These are phyloP conservation scores for Phytopythium vexans DNA, from an alignment of 352 stramenopile species.

Conservation along the genomic window DNA sequence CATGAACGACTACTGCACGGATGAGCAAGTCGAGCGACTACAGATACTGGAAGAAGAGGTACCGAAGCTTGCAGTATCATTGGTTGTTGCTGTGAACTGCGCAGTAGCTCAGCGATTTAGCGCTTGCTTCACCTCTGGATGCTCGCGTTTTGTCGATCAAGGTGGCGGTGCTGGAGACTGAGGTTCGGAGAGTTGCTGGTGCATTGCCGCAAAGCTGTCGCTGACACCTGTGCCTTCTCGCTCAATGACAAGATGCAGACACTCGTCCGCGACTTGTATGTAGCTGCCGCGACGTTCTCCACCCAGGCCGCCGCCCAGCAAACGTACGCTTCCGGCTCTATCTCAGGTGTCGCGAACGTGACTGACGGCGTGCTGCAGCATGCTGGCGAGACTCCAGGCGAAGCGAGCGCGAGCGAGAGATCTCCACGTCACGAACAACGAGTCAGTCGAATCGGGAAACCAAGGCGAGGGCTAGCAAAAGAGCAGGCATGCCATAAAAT, in stretches of 20 bases:
- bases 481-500: too few relatives aligned
- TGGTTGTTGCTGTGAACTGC: too few relatives aligned
- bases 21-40: slow-evolving; percentile 25
- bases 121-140: too few relatives aligned
- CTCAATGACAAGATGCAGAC: slow-evolving; percentile 34
- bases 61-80: too few relatives aligned
- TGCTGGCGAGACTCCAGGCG: too few relatives aligned
- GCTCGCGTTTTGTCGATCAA: background rate
- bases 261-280: slow-evolving; percentile 64
- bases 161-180: slow-evolving; percentile 17
- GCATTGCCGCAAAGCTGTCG: background rate
- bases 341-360: too few relatives aligned
- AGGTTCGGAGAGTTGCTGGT: slow-evolving; percentile 10
- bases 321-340: slow-evolving; percentile 20
- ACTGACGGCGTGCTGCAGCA: too few relatives aligned
- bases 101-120: too few relatives aligned
- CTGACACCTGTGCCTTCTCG: background rate
- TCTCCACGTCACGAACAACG: too few relatives aligned
- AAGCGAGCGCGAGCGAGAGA: too few relatives aligned
- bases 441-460: too few relatives aligned
- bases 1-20: slow-evolving; percentile 30
- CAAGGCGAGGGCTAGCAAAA: too few relatives aligned
- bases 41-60: slow-evolving; percentile 44
- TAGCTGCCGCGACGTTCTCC: slow-evolving; percentile 44
- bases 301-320: slow-evolving; percentile 36